A percentile compares a stretch with the other conserved stretches of the same genome.
Evolutionary conservation across 1,284 basidiomycete species (phyloP).

Genomic region (Wolfiporia cocos): DNA sequence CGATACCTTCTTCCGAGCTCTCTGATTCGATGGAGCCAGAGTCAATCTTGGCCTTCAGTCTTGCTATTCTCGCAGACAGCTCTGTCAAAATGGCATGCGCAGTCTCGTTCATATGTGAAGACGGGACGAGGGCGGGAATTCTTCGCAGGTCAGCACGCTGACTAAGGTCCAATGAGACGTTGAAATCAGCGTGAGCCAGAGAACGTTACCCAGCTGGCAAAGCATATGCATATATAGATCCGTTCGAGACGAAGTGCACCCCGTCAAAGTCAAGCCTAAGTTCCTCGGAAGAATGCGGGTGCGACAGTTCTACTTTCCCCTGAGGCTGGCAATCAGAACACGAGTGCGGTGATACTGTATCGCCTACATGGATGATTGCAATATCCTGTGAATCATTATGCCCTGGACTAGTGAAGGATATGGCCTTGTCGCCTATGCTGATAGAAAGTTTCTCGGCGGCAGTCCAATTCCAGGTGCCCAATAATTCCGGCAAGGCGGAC

Average conservation of each 20-base stretch:
- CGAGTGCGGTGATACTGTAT: background rate
- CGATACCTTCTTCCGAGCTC: constrained; percentile 11
- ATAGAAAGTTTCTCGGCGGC: constrained; percentile 54
- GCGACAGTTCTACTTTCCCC: constrained; percentile 67
- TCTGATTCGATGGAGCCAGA: constrained; percentile 49
- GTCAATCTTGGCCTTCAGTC: constrained; percentile 56
- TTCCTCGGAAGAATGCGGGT: constrained; percentile 44
- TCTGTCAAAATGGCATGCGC: constrained; percentile 62
- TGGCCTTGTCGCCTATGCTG: constrained; percentile 58
- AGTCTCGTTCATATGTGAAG: constrained; percentile 49
- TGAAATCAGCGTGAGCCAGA: too few relatives aligned
- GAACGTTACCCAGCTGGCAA: constrained; percentile 35
- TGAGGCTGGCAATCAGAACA: constrained; percentile 20
- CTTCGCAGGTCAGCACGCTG: too few relatives aligned
- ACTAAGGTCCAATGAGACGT: too few relatives aligned
- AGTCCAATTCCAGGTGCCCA: constrained; percentile 68
- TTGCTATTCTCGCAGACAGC: constrained; percentile 51
- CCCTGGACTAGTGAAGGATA: constrained; percentile 24
- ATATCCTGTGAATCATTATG: constrained; percentile 36
- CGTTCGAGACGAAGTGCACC: constrained; percentile 72
- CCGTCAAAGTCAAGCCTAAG: constrained; percentile 70
- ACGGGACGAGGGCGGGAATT: constrained; percentile 61
- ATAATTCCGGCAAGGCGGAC: constrained; percentile 30
- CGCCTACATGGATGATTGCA: constrained; percentile 58
- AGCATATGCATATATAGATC: constrained; percentile 73